phyloP scores from a whole-genome alignment of 768 basidiomycete species.

The Leccinum variicolor region DNA sequence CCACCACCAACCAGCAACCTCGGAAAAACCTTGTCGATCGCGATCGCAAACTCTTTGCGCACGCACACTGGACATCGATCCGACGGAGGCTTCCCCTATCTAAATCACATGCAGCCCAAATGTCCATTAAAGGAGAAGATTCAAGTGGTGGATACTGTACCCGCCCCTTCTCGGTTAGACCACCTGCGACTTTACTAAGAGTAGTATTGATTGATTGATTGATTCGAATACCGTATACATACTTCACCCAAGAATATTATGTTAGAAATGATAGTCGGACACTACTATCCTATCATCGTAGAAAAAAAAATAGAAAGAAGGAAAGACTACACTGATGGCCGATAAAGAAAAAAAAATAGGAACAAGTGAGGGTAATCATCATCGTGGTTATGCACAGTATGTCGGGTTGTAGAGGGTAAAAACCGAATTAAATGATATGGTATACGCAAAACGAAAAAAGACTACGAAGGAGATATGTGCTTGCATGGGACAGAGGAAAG shows the following conservation, averaged over 20 bases:
- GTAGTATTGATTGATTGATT: background rate
- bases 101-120: background rate
- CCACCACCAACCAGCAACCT: background rate
- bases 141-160: background rate
- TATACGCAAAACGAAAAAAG: slow-evolving; percentile 13
- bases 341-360: background rate
- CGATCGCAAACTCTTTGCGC: background rate
- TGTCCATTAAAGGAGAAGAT: background rate
- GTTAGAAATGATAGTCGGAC: slow-evolving; percentile 7
- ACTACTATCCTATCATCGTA: slow-evolving; percentile 11
- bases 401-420: slow-evolving; percentile 4
- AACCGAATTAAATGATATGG: slow-evolving; percentile 21
- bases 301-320: background rate
- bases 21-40: background rate
- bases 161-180: background rate
- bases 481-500: slow-evolving; percentile 5
- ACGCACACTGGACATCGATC: background rate
- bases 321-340: background rate
- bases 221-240: slow-evolving; percentile 4
- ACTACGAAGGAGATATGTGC: slow-evolving; percentile 12
- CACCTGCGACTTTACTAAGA: background rate
- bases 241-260: slow-evolving; percentile 12
- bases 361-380: slow-evolving; percentile 3
- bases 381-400: slow-evolving; percentile 23
- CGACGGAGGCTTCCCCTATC: background rate